Evolutionary conservation across 1,284 basidiomycete species (phyloP).

Genomic region (Cutaneotrichosporon sp.): DNA sequence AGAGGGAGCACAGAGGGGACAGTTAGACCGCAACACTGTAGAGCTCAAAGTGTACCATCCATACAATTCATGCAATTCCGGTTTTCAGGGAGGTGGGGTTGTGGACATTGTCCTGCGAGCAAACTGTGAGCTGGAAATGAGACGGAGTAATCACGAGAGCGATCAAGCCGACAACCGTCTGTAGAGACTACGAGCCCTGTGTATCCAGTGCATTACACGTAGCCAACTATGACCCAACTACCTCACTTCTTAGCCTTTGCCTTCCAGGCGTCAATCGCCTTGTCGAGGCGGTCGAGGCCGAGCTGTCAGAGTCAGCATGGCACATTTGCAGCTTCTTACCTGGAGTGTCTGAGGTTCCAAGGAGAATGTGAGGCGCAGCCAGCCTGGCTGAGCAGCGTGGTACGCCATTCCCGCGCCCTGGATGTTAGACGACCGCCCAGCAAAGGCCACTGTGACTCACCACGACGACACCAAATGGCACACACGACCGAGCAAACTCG

Average conservation of each 20-base stretch:
- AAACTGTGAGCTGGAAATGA: too few relatives aligned
- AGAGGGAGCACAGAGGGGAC: too few relatives aligned
- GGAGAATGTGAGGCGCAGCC: constrained; percentile 16
- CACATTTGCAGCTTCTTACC: not conserved
- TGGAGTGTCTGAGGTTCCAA: constrained; percentile 4
- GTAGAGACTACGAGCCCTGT: too few relatives aligned
- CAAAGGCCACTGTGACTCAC: not conserved
- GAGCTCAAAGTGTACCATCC: not conserved
- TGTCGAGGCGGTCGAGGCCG: not conserved
- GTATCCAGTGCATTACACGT: too few relatives aligned
- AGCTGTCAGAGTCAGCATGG: not conserved
- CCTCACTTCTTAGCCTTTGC: too few relatives aligned
- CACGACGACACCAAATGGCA: constrained; percentile 5
- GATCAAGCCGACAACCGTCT: too few relatives aligned
- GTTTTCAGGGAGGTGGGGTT: not conserved
- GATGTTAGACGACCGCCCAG: not conserved
- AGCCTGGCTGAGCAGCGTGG: constrained; percentile 11
- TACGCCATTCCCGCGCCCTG: constrained; percentile 13
- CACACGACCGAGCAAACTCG: constrained; percentile 3
- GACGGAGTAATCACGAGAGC: too few relatives aligned
- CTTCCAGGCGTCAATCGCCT: not conserved
- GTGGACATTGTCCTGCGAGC: too few relatives aligned
- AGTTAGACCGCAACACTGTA: not conserved
- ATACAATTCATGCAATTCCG: not conserved
- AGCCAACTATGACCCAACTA: too few relatives aligned